A percentile compares a stretch with the other conserved stretches of the same genome.
phyloP scores from a whole-genome alignment of 768 basidiomycete genomes.

The Boletus tylopilopsis region DNA sequence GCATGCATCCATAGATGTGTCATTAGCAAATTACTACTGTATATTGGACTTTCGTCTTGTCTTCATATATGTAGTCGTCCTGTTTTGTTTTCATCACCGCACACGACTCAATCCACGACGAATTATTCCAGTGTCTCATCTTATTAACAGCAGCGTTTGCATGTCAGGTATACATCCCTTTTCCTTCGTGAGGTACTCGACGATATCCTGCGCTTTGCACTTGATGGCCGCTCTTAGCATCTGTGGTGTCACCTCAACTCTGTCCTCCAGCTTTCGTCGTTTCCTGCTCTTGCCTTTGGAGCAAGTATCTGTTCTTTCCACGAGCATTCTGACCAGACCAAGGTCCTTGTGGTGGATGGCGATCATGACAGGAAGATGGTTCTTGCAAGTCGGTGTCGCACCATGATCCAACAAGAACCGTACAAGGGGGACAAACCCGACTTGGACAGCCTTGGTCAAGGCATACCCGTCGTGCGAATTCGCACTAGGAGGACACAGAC shows the following conservation, averaged over 20 bases:
- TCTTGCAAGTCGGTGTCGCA: slow-evolving; percentile 64
- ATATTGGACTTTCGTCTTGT: slow-evolving; percentile 12
- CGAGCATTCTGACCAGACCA: slow-evolving; percentile 65
- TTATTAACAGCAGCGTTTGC: slow-evolving; percentile 50
- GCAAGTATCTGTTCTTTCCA: slow-evolving; percentile 48
- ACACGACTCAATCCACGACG: neutral
- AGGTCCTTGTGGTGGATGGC: slow-evolving; percentile 74
- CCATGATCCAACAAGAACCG: slow-evolving; percentile 66
- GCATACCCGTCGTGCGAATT: slow-evolving; percentile 81
- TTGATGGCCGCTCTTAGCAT: slow-evolving; percentile 69
- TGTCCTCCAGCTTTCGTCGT: slow-evolving; percentile 55
- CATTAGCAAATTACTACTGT: slow-evolving; percentile 17
- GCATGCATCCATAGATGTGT: slow-evolving; percentile 24
- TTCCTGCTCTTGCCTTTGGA: slow-evolving; percentile 34
- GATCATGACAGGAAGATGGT: slow-evolving; percentile 63
- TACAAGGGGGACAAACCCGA: slow-evolving; percentile 59
- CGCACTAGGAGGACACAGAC: slow-evolving; percentile 41
- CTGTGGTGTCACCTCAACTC: slow-evolving; percentile 46
- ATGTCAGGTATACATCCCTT: slow-evolving; percentile 74
- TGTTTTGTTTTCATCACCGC: neutral
- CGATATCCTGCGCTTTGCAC: slow-evolving; percentile 62
- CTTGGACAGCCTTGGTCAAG: slow-evolving; percentile 73
- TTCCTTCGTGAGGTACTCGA: slow-evolving; percentile 64
- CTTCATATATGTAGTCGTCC: slow-evolving; percentile 4
- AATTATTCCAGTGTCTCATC: slow-evolving; percentile 16